Conservation (phyloP, 345 rosid species). For the Salix dunnii region DNA sequence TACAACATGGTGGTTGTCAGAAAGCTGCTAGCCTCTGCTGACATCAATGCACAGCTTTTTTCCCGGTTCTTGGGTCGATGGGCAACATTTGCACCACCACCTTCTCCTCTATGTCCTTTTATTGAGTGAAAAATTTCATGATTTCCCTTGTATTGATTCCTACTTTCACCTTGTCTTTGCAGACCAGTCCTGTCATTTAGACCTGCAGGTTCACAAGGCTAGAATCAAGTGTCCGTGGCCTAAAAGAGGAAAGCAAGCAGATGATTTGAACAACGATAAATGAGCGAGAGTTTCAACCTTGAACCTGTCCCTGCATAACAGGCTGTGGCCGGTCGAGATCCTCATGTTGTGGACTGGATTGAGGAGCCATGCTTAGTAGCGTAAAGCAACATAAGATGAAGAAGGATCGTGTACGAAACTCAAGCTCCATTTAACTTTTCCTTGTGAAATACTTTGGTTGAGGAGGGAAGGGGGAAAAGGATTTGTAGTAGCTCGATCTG, state of each 20-base stretch:
- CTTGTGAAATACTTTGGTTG: not conserved
- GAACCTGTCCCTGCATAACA: constrained; percentile 10
- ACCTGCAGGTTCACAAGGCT: too few relatives aligned
- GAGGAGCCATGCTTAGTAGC: constrained; percentile 9
- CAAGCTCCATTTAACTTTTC: constrained; percentile 16
- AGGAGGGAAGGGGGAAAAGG: not conserved
- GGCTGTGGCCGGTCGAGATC: constrained; percentile 10
- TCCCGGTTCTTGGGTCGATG: constrained; percentile 11
- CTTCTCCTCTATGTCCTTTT: constrained; percentile 30
- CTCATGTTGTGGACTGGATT: constrained; percentile 1
- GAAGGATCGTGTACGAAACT: constrained; percentile 18
- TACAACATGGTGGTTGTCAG: not conserved
- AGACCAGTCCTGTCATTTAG: too few relatives aligned
- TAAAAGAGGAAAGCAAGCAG: too few relatives aligned
- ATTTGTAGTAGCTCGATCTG: too few relatives aligned
- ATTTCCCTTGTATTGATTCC: not conserved
- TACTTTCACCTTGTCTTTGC: not conserved
- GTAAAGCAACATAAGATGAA: constrained; percentile 19
- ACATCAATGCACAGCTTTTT: constrained; percentile 16
- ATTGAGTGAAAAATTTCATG: not conserved
- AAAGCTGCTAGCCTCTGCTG: constrained; percentile 10
- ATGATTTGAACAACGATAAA: too few relatives aligned
- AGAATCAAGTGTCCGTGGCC: too few relatives aligned
- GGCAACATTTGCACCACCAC: constrained; percentile 29
- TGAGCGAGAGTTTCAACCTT: too few relatives aligned